Conservation (phyloP, 805 yeast species). For the Metschnikowia hibisci region DNA sequence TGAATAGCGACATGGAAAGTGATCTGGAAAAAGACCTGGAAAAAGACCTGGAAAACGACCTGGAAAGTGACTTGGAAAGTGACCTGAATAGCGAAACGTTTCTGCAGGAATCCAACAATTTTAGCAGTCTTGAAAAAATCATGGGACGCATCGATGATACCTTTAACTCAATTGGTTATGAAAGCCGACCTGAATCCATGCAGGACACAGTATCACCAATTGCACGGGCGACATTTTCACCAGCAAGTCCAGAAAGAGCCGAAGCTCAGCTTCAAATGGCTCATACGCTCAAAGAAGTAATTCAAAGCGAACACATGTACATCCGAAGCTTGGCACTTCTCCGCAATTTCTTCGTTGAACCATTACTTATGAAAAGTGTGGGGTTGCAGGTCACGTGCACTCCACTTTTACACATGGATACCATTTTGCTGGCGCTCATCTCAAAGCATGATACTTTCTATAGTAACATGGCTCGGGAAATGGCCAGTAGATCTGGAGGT, state of each 20-base stretch:
- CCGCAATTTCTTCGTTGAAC: conserved; percentile 12
- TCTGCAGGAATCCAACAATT: no score
- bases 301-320: conserved; percentile 11
- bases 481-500: not conserved
- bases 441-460: conserved; percentile 8
- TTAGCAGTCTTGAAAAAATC: no score
- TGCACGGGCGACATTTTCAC: conserved; percentile 10
- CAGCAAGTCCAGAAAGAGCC: conserved; percentile 6
- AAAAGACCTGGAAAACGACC: no score
- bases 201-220: conserved; percentile 12
- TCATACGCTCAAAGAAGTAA: conserved; percentile 9
- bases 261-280: conserved; percentile 6
- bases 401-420: conserved; percentile 9
- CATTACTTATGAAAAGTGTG: conserved; percentile 8
- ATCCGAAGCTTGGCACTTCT: conserved; percentile 11
- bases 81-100: no score
- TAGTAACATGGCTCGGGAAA: conserved; percentile 1
- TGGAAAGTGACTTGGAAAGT: no score
- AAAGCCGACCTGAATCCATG: not conserved
- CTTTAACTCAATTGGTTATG: not conserved
- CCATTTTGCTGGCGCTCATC: conserved; percentile 5
- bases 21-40: no score
- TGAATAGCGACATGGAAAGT: no score
- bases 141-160: no score
- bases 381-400: conserved; percentile 11